Percentiles rank a stretch among this genome's conserved stretches.
phyloP scores from a whole-genome alignment of 192 early-diverging fungal genomes.

The Oehlia diaphana region DNA sequence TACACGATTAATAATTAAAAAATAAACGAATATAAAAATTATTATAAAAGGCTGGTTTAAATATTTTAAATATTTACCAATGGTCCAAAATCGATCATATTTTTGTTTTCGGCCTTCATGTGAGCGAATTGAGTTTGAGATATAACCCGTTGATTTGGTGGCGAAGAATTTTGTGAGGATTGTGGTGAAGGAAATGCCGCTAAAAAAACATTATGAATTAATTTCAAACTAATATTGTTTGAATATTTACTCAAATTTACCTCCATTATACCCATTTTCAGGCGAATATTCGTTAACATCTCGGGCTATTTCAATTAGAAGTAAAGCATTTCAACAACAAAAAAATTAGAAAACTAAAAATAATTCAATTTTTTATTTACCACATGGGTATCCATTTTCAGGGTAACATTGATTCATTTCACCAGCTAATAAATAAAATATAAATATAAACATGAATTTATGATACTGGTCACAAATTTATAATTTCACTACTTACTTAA shows the following conservation, averaged over 20 bases:
- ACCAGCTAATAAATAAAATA: not conserved
- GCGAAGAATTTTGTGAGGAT: not conserved
- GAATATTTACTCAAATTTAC: not conserved
- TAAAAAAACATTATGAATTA: not conserved
- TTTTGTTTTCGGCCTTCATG: not conserved
- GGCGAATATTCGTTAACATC: not conserved
- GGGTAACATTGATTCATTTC: not conserved
- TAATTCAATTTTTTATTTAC: not conserved
- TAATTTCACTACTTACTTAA: not conserved
- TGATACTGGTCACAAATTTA: not conserved
- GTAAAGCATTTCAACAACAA: not conserved
- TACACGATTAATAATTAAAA: not conserved
- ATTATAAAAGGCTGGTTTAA: not conserved
- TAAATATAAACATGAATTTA: not conserved
- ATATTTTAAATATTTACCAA: not conserved
- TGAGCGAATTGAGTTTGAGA: not conserved
- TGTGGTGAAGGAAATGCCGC: constrained; percentile 1
- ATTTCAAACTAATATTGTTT: not conserved
- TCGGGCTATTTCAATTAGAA: not conserved
- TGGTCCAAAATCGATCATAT: not conserved
- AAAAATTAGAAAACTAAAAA: not conserved
- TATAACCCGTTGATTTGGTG: not conserved
- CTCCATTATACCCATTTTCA: not conserved
- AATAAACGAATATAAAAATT: not conserved
- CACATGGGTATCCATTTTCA: not conserved